These are phyloP conservation scores for Debaryomycetaceae sp. DNA, from an alignment of 1,139 yeast genomes.

Conservation along the genomic window DNA sequence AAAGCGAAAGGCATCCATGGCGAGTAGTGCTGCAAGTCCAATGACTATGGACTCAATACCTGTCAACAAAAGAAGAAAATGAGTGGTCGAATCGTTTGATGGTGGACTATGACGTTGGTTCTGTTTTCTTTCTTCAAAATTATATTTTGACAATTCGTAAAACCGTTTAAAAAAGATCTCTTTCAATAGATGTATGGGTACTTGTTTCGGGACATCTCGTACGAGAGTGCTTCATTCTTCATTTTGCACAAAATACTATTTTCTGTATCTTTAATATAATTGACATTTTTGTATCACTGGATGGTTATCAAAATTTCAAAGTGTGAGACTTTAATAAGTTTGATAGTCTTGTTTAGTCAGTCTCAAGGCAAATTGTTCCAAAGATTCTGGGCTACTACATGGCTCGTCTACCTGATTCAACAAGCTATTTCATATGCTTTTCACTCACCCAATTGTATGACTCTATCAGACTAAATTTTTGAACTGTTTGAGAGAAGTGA, in stretches of 20 bases:
- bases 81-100: not conserved
- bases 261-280: not conserved
- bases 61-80: slow-evolving; percentile 11
- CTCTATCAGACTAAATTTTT: too few species aligned
- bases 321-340: too few species aligned
- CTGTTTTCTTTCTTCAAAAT: not conserved
- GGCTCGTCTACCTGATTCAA: too few species aligned
- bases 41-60: slow-evolving; percentile 6
- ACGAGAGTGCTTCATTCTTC: not conserved
- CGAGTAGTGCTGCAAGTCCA: slow-evolving; percentile 10
- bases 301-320: too few species aligned
- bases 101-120: not conserved
- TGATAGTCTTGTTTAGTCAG: too few species aligned
- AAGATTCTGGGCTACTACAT: too few species aligned
- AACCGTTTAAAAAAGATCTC: too few species aligned
- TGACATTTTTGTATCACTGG: too few species aligned
- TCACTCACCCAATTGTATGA: too few species aligned
- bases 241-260: not conserved
- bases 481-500: too few species aligned
- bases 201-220: not conserved
- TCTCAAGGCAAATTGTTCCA: too few species aligned
- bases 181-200: not conserved
- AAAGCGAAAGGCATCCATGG: slow-evolving; percentile 14
- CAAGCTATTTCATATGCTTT: too few species aligned
- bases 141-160: not conserved